Conservation (phyloP, 1,284 basidiomycete species). For the Tilletiopsis washingtonensis region DNA sequence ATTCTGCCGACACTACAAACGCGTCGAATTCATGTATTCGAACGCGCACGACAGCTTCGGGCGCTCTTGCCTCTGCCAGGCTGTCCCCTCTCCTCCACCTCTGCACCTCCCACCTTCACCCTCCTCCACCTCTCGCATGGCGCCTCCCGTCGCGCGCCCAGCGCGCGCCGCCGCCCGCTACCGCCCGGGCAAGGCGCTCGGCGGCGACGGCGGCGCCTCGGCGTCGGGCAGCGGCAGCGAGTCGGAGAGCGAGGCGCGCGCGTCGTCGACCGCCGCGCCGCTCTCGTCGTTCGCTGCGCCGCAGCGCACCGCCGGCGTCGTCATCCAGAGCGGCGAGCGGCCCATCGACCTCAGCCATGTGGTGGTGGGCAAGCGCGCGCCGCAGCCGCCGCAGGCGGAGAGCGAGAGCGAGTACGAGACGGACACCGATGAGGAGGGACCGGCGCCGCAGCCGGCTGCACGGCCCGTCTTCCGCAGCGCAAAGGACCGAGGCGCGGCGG, state of each 20-base stretch:
- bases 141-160: no score
- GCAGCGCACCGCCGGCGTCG: not conserved
- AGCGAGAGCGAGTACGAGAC: constrained; percentile 50
- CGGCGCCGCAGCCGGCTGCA: constrained; percentile 16
- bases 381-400: not conserved
- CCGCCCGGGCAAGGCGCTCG: constrained; percentile 41
- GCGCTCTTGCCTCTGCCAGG: no score
- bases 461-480: no score
- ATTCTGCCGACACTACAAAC: no score
- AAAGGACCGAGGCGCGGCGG: not conserved
- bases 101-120: no score
- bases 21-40: no score
- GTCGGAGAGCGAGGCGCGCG: constrained; percentile 8
- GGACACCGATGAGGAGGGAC: constrained; percentile 51
- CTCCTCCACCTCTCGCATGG: no score
- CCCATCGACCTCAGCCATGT: constrained; percentile 6
- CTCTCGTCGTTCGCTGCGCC: no score
- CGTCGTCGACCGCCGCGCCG: not conserved
- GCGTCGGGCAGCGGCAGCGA: constrained; percentile 11
- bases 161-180: constrained; percentile 37
- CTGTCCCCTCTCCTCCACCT: no score
- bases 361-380: constrained; percentile 1
- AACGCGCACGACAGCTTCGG: no score
- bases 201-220: not conserved
- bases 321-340: not conserved